Evolutionary conservation across 1,284 basidiomycete species (phyloP).

Genomic region (Flammula alnicola): DNA sequence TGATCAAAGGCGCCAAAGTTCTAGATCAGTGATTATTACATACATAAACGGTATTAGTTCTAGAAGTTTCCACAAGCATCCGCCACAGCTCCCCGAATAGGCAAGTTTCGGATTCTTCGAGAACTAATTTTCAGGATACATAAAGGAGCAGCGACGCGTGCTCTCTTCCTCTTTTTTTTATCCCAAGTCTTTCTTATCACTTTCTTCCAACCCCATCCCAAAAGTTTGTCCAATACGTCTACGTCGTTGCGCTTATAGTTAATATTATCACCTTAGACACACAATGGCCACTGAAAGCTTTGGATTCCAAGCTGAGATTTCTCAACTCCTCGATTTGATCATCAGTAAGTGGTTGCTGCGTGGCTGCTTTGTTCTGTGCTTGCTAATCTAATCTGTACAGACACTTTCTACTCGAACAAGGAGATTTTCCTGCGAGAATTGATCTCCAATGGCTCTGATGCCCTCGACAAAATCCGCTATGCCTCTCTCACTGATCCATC

Average conservation of each 20-base stretch:
- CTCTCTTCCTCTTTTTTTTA: conserved; percentile 28
- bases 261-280: conserved; percentile 21
- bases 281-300: conserved; percentile 83
- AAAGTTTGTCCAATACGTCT: conserved; percentile 30
- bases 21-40: conserved; percentile 6
- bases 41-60: conserved; percentile 33
- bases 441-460: conserved; percentile 93
- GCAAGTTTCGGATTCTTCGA: conserved; percentile 60
- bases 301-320: conserved; percentile 97
- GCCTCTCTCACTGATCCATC: conserved; percentile 91
- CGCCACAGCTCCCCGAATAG: conserved; percentile 36
- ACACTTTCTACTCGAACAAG: conserved; percentile 99
- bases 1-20: neutral
- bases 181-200: conserved; percentile 26
- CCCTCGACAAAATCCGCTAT: conserved; percentile 96
- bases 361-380: conserved; percentile 20
- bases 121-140: conserved; percentile 51
- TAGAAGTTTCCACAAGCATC: conserved; percentile 43
- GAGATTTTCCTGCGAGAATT: conserved; percentile 97
- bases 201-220: conserved; percentile 17
- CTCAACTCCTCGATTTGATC: conserved; percentile 89
- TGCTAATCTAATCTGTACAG: conserved; percentile 41
- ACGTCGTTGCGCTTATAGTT: conserved; percentile 1
- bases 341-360: conserved; percentile 63
- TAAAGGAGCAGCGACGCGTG: conserved; percentile 38